phyloP scores from a whole-genome alignment of 2,329 filamentous ascomycete species.

The Fusarium sp. region DNA sequence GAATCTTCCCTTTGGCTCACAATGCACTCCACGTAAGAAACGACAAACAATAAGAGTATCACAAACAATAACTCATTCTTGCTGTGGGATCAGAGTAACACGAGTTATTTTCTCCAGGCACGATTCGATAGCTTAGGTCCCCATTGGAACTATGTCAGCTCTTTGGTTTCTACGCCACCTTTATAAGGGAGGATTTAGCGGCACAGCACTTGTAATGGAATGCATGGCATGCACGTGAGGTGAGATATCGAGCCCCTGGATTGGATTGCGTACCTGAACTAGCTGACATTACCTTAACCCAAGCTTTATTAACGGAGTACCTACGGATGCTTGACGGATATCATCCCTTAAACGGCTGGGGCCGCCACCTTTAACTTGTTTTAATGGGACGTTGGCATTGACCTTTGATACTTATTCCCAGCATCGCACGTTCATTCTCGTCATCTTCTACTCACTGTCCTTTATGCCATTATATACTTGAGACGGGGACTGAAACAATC shows the following conservation, averaged over 20 bases:
- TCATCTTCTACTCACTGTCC: not conserved
- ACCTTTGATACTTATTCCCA: not conserved
- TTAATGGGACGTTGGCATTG: not conserved
- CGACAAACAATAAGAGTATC: not conserved
- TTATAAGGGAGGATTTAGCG: conserved; percentile 8
- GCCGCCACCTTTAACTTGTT: not conserved
- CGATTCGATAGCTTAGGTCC: not conserved
- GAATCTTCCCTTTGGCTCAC: not conserved
- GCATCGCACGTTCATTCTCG: not conserved
- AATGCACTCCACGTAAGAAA: not conserved
- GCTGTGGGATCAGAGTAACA: no score
- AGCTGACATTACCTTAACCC: no score
- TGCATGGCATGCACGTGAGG: conserved; percentile 21
- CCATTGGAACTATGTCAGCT: not conserved
- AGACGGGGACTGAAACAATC: conserved; percentile 26
- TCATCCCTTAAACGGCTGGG: conserved; percentile 1
- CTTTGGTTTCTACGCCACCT: not conserved
- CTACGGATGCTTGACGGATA: no score
- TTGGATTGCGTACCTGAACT: conserved; percentile 2
- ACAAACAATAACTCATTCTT: not conserved
- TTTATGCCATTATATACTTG: conserved; percentile 12
- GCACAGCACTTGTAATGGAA: conserved; percentile 7
- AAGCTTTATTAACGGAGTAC: conserved; percentile 1
- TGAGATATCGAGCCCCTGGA: conserved; percentile 18
- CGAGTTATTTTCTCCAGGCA: not conserved